Percentiles rank a stretch among this genome's conserved stretches.
These are phyloP conservation scores for Pulveroboletus sp. DNA, from an alignment of 768 basidiomycete species.

Conservation along the genomic window DNA sequence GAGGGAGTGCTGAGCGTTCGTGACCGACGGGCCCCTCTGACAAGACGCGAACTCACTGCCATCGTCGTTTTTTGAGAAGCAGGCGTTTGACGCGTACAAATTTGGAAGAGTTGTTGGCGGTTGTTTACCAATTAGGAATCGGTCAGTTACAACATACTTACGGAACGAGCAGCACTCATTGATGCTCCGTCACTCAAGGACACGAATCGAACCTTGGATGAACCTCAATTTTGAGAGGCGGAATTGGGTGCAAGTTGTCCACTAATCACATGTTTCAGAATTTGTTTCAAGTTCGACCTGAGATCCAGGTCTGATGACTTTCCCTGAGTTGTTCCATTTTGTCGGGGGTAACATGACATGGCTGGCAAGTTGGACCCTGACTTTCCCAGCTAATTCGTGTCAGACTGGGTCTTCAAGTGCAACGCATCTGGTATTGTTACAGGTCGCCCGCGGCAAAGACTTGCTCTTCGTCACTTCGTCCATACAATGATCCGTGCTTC, in stretches of 20 bases:
- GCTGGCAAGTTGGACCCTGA: neutral
- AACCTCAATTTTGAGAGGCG: too few relatives aligned
- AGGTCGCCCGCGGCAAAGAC: neutral
- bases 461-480: neutral
- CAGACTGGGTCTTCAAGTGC: neutral
- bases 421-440: neutral
- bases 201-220: too few relatives aligned
- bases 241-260: too few relatives aligned
- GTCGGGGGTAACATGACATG: neutral
- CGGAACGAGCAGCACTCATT: too few relatives aligned
- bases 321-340: neutral
- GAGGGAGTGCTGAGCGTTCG: neutral
- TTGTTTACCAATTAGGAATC: too few relatives aligned
- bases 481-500: neutral
- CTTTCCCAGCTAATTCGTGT: neutral
- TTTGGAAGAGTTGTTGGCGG: conserved; percentile 22
- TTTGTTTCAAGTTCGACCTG: neutral
- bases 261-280: neutral
- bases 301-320: neutral
- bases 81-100: conserved; percentile 13
- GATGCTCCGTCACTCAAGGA: too few relatives aligned
- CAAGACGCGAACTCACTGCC: conserved; percentile 20
- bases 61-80: conserved; percentile 21
- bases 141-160: too few relatives aligned
- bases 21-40: neutral